Evolutionary conservation across 2,329 filamentous ascomycete genomes (phyloP), one percentile per base, ranked within the genome.

Genomic region (Microcera coccophila): DNA sequence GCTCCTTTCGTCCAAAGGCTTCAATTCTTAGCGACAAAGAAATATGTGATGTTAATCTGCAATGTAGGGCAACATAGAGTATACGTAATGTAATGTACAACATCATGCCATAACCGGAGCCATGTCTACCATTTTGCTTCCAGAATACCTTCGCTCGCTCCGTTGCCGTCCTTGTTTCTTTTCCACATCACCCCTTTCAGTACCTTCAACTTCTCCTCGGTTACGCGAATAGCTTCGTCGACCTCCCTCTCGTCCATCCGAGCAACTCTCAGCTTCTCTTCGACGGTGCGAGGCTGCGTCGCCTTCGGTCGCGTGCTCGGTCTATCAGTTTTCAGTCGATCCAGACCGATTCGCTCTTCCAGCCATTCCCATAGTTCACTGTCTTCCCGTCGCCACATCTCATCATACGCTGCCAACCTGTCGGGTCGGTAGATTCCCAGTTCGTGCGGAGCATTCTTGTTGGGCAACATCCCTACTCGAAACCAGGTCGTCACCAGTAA

Each of bases 351-450:
- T 15, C 90, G 78, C 56, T 95, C 87, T 63, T 96, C 90, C 4
- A 96, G 71, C 90, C 90, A 96, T 44, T 87, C 84, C 90, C 90
- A 96, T 9, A 96, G 70, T 56, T 93, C 88, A 52, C 80, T 88
- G 62, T 96, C 90, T 63, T 96, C 89, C 31, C 81, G 74, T 26
- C 82, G 77, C 90, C 91, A 98, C 60, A 97, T 85, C 66, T 95
- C 87, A 54, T 97, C 90, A 62, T 96, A 97, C 1, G 87, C 89
- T 2, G 85, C 82, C 14, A 90, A 69, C 5, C 90, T 79, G 42
- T 90, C 82, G 0, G 86, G 77, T 28, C 58, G 57, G 44, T 63
- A 63, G 14, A 63, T 52, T 20, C 57, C 57, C 17, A 60, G 39
- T 12, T 56, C 56, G 10, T 47, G 64, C 21, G 62, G 51, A 16